Evolutionary conservation across 2,329 filamentous ascomycete genomes (phyloP).

Genomic region (Chaetothyriales sp.): DNA sequence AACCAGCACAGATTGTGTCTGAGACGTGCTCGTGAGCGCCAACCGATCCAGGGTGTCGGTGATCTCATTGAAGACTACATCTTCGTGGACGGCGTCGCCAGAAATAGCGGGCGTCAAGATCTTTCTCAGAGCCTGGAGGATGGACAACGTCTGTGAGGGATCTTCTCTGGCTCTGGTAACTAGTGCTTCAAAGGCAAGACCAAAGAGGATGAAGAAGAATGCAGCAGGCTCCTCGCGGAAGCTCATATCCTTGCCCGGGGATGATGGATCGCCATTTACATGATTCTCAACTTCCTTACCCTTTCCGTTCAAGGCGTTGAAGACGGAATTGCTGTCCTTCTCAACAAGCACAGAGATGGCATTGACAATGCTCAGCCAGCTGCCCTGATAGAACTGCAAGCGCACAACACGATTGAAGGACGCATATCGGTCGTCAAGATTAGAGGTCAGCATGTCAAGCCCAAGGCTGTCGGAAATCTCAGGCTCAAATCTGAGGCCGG

Average conservation of each 20-base stretch:
- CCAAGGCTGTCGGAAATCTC: constrained; percentile 88
- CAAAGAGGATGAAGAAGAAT: constrained; percentile 97
- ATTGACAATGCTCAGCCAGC: constrained; percentile 92
- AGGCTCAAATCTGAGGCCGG: constrained; percentile 83
- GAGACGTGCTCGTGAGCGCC: constrained; percentile 76
- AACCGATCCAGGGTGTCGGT: constrained; percentile 91
- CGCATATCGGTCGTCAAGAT: constrained; percentile 86
- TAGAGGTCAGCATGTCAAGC: constrained; percentile 66
- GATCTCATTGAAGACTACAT: constrained; percentile 89
- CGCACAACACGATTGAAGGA: constrained; percentile 88
- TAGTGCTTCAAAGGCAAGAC: constrained; percentile 88
- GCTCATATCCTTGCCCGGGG: constrained; percentile 62
- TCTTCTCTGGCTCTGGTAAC: constrained; percentile 62
- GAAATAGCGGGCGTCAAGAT: constrained; percentile 89
- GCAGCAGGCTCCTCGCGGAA: constrained; percentile 95
- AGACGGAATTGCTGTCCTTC: constrained; percentile 94
- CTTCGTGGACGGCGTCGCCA: constrained; percentile 90
- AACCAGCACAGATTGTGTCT: constrained; percentile 84
- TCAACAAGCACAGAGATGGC: constrained; percentile 95
- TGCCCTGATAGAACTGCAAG: constrained; percentile 89
- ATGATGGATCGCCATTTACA: constrained; percentile 5
- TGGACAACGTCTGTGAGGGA: constrained; percentile 68
- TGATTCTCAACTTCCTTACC: constrained; percentile 25
- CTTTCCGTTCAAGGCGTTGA: constrained; percentile 88
- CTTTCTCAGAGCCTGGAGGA: constrained; percentile 82